Conservation (phyloP, 352 stramenopile species). For the Nothophytophthora sp. region DNA sequence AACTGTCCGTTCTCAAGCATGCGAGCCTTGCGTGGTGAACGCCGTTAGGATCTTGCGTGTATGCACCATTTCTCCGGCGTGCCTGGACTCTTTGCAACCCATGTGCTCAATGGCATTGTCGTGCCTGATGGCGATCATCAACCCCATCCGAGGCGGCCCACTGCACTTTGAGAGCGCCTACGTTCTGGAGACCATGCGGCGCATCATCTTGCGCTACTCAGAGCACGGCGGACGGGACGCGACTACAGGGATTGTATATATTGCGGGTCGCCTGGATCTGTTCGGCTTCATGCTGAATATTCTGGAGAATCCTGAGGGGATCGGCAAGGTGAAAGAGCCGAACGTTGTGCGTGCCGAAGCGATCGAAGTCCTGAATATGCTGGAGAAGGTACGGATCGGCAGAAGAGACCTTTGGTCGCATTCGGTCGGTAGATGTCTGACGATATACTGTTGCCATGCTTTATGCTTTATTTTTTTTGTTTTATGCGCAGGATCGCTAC, state of each 20-base stretch:
- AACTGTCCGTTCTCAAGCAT: constrained; percentile 57
- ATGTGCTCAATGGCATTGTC: constrained; percentile 57
- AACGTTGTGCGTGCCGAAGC: constrained; percentile 65
- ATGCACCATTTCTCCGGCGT: constrained; percentile 54
- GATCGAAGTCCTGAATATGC: constrained; percentile 76
- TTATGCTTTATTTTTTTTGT: constrained; percentile 4
- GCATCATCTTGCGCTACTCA: constrained; percentile 66
- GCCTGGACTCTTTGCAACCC: constrained; percentile 57
- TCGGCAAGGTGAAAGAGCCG: constrained; percentile 65
- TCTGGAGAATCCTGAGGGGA: constrained; percentile 53
- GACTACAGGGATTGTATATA: constrained; percentile 68
- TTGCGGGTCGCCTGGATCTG: constrained; percentile 65
- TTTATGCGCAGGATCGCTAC: constrained; percentile 43
- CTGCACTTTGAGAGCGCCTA: constrained; percentile 71
- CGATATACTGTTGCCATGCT: background rate
- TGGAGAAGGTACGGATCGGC: constrained; percentile 60
- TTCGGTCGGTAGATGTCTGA: too few species aligned
- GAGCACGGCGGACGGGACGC: constrained; percentile 66
- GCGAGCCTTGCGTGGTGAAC: constrained; percentile 62
- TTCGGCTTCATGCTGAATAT: constrained; percentile 80
- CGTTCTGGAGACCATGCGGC: constrained; percentile 73
- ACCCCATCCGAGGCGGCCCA: constrained; percentile 43
- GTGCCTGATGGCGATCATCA: constrained; percentile 54
- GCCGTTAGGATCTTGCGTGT: constrained; percentile 72
- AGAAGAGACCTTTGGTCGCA: too few species aligned